Base-by-base conservation (phyloP, 2,329 filamentous ascomycete species). In the Stachybotrys chartarum region DNA sequence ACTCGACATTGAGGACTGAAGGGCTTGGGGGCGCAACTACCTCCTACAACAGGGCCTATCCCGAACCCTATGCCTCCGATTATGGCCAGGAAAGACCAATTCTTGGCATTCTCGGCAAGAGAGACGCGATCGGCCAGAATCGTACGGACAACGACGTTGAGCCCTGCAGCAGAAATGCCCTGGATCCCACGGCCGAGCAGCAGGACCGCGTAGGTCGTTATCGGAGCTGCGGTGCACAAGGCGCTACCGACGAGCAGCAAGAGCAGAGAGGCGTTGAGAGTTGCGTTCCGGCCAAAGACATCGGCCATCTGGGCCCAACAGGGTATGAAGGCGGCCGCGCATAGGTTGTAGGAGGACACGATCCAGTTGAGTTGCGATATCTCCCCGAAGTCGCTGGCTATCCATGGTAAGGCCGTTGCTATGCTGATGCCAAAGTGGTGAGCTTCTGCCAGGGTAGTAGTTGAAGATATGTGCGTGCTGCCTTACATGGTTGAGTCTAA, bases 321-420 rank as follows among this genome's bases (percentile, higher is more conserved):
- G 4, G 85, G 85, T 8, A 88, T 83, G 59, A 87, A 88, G 1
- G 84, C 80, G 1, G 85, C 84, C 0, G 82, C 82, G 0, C 84
- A 85, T 14, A 90, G 72, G 53, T 84, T 88, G 68, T 87, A 89
- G 7, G 84, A 76, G 0, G 85, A 85, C 17, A 88, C 80, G 63
- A 90, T 86, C 84, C 84, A 88, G 63, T 86, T 87, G 2, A 86
- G 74, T 61, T 85, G 79, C 17, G 79, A 75, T 5, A 83, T 64
- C 63, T 83, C 66, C 57, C 76, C 78, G 66, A 88, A 88, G 63
- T 88, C 81, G 1, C 78, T 74, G 3, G 85, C 85, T 51, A 89
- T 88, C 59, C 78, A 82, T 0, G 70, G 70, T 24, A 72, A 57
- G 4, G 70, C 70, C 32, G 68, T 71, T 6, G 70, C 69, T 39